Percentiles rank a stretch among this genome's conserved stretches.
phyloP scores from a whole-genome alignment of 2,329 filamentous ascomycete species.

The Colletotrichum musae region DNA sequence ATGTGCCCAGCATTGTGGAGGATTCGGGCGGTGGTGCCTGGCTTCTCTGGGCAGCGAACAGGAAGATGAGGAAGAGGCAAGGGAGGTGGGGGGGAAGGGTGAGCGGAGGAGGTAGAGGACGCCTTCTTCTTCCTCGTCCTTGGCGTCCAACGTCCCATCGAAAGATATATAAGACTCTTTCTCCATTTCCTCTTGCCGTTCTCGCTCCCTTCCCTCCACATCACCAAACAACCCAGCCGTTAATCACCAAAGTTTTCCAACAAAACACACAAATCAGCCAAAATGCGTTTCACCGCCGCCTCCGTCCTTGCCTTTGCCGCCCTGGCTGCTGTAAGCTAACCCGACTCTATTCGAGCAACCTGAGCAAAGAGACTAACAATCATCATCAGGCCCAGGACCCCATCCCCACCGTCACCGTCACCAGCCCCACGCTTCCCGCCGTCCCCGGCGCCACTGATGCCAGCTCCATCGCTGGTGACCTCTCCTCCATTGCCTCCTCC shows the following conservation, averaged over 20 bases:
- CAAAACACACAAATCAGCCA: slow-evolving; percentile 42
- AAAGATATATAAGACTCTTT: slow-evolving; percentile 39
- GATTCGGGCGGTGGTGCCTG: slow-evolving; percentile 24
- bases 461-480: slow-evolving; percentile 7
- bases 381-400: slow-evolving; percentile 41
- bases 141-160: slow-evolving; percentile 19
- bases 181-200: not conserved
- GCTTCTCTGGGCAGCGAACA: slow-evolving; percentile 31
- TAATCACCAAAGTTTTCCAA: slow-evolving; percentile 7
- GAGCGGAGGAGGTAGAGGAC: not conserved
- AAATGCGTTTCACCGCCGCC: slow-evolving; percentile 61
- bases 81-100: slow-evolving; percentile 11
- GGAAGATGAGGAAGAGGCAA: not conserved
- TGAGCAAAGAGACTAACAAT: not conserved
- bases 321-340: slow-evolving; percentile 46
- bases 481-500: slow-evolving; percentile 7
- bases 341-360: not conserved
- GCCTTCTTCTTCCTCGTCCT: not conserved
- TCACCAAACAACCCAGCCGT: slow-evolving; percentile 17
- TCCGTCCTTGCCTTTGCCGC: slow-evolving; percentile 55
- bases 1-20: slow-evolving; percentile 32
- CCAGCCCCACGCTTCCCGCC: slow-evolving; percentile 32
- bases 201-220: not conserved
- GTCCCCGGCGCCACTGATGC: slow-evolving; percentile 40
- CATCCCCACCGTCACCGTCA: slow-evolving; percentile 41